These are phyloP conservation scores for Leishmania lainsoni DNA, from an alignment of 208 protist genomes.

Conservation along the genomic window DNA sequence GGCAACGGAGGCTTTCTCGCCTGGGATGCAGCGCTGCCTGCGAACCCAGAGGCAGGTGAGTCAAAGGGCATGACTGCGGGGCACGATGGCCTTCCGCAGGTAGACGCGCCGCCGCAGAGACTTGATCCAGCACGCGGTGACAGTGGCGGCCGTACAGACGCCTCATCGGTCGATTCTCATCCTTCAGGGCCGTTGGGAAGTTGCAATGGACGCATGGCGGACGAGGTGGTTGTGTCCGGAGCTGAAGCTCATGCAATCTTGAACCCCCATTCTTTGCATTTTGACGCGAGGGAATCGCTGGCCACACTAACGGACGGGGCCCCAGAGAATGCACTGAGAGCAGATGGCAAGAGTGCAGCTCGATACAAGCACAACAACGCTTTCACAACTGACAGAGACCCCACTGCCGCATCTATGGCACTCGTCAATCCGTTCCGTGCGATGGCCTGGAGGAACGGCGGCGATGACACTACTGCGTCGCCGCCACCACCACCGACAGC, in stretches of 20 bases:
- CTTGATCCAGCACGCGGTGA: neutral
- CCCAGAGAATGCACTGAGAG: neutral
- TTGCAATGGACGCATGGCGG: neutral
- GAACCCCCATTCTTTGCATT: slow-evolving; percentile 7
- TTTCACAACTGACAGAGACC: neutral
- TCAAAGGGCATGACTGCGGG: neutral
- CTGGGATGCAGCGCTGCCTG: neutral
- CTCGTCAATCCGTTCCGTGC: neutral
- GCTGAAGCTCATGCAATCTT: neutral
- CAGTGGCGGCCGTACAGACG: neutral
- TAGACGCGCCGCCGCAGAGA: neutral
- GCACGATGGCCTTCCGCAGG: neutral
- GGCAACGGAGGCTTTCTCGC: slow-evolving; percentile 5
- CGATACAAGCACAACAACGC: neutral
- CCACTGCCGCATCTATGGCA: neutral
- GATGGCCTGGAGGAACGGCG: neutral
- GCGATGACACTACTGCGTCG: neutral
- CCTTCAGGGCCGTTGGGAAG: neutral
- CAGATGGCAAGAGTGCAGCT: neutral
- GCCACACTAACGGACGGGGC: slow-evolving; percentile 9
- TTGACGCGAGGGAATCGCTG: slow-evolving; percentile 18
- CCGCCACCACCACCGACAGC: neutral
- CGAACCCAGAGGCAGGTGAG: neutral
- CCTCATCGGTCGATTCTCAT: neutral
- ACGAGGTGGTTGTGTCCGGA: slow-evolving; percentile 4